A percentile compares a stretch with the other conserved stretches of the same genome.
These are phyloP conservation scores for Thielaviopsis cerberus DNA, from an alignment of 2,329 filamentous ascomycete genomes.

Conservation along the genomic window DNA sequence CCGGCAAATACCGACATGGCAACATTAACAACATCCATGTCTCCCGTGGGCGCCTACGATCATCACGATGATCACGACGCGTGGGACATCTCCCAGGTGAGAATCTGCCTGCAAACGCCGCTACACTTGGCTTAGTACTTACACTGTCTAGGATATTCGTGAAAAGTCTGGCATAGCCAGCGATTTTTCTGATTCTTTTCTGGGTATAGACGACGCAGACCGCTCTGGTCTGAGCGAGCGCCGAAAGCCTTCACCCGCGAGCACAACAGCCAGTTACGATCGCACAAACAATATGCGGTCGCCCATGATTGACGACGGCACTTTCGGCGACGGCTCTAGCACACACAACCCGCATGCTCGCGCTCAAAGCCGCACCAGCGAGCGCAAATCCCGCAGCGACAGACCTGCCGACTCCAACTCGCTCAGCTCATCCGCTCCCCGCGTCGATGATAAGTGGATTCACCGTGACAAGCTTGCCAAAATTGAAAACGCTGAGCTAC, in stretches of 20 bases:
- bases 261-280: constrained; percentile 1
- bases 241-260: constrained; percentile 7
- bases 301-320: constrained; percentile 8
- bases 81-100: neutral
- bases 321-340: constrained; percentile 4
- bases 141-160: neutral
- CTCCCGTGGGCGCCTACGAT: neutral
- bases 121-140: neutral
- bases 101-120: neutral
- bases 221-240: neutral
- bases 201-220: neutral
- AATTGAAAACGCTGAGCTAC: constrained; percentile 65
- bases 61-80: neutral
- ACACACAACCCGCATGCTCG: neutral
- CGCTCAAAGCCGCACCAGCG: constrained; percentile 9
- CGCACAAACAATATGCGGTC: constrained; percentile 4
- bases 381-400: constrained; percentile 9
- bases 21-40: neutral
- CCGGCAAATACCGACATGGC: neutral
- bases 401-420: neutral
- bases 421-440: constrained; percentile 9
- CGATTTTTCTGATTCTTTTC: neutral
- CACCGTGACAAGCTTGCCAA: constrained; percentile 67
- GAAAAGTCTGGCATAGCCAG: neutral
- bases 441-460: constrained; percentile 61